Evolutionary conservation across 2,329 filamentous ascomycete species (phyloP), one percentile per base, ranked within the genome.

Genomic region (Aspergillus hortae): DNA sequence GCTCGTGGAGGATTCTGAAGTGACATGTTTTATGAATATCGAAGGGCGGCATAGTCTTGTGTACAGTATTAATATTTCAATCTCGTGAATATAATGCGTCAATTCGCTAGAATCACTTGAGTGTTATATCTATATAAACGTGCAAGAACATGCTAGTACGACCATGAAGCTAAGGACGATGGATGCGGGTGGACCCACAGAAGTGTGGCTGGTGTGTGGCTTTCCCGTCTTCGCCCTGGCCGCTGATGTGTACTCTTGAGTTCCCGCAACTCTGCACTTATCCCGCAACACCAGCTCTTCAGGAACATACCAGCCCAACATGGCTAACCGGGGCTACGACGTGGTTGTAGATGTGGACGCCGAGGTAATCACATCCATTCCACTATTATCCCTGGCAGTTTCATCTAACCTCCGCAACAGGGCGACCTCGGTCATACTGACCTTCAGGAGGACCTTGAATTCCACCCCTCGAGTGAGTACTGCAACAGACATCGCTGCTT

Each of bases 341-440:
- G 94, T 95, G 56, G 92, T 99, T 60, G 94, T 99, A 54, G 94
- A 99, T 66, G 87, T 97, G 51, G 94, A 99, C 71, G 90, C 94
- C 67, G 94, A 97, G 83, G 91, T 95, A 23, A 6, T 7, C 33
- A 76, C 25, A 45, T 15, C 4, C 38, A 9, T 10, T 48, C 25
- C 17, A 36, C 14, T 27, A 11, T 47, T 41, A 38, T 12, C 7
- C 6, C 25, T 11, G 33, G 25, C 10, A 40, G 49, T 30, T 44
- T 2, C 27, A 32, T 27, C 57, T 66, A 47, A 64, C 49, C 23
- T 44, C 41, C 14, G 23, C 25, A 27, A 53, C 70, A 97, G 92
- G 92, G 92, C 67, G 94, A 99, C 75, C 86, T 99, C 69, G 94
- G 94, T 66, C 92, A 96, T 76, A 99, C 94, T 52, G 94, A 99